Conservation (phyloP, 148 eudicot genomes). For the Heliosperma pusillum region DNA sequence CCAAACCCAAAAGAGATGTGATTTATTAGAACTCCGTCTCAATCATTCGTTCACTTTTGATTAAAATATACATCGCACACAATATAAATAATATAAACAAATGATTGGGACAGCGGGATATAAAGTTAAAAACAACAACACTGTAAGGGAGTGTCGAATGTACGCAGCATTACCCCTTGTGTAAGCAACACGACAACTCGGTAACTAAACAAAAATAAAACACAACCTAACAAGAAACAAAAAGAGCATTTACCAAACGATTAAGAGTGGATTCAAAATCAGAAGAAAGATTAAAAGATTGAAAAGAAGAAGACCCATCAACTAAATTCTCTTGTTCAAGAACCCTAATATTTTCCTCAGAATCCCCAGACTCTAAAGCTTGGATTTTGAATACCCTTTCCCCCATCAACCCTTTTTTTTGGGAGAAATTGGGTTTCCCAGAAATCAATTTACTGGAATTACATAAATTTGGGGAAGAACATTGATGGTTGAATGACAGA, state of each 20-base stretch:
- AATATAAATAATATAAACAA: too few species aligned
- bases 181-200: too few species aligned
- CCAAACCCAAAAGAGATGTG: background rate
- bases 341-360: slow-evolving; percentile 24
- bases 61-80: too few species aligned
- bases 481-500: slow-evolving; percentile 1
- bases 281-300: slow-evolving; percentile 8
- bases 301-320: slow-evolving; percentile 22
- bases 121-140: too few species aligned
- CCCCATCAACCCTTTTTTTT: slow-evolving; percentile 20
- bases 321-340: slow-evolving; percentile 32
- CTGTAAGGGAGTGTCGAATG: too few species aligned
- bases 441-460: slow-evolving; percentile 12
- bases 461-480: background rate
- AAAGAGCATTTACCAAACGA: slow-evolving; percentile 19
- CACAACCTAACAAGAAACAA: background rate
- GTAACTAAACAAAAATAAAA: too few species aligned
- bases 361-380: slow-evolving; percentile 26
- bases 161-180: too few species aligned
- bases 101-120: too few species aligned
- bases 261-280: slow-evolving; percentile 25
- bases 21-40: too few species aligned
- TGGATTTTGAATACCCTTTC: slow-evolving; percentile 17
- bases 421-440: slow-evolving; percentile 2
- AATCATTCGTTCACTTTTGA: too few species aligned